Evolutionary conservation across 257 asterid species (phyloP), one percentile per base, ranked within the genome.

Genomic region (Solanum stenotomum): DNA sequence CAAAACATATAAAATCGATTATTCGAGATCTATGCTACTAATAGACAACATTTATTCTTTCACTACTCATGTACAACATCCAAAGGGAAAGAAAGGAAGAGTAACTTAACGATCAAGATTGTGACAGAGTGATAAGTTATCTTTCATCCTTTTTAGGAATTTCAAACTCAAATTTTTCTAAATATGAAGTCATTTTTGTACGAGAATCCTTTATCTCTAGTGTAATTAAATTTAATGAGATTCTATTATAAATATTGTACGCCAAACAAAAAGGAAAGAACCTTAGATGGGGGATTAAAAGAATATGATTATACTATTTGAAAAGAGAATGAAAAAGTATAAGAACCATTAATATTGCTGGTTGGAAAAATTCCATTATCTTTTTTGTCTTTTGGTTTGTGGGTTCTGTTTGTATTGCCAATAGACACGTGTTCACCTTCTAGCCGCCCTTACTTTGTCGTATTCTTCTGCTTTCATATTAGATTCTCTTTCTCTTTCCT

Each of bases 221-320:
- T 9, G 0, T 22, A 0, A 23, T 0, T 3, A 61, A 20, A 61
- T 61, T 3, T 22, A 0, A 22, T 61, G 0, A 0, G 11, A 61
- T 2, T 10, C 10, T 22, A 59, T 22, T 9, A 61, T 23, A 3
- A 72, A 72, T 34, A 61, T 61, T 14, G 0, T 14, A 13, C 0
- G 16, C 0, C 22, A 6, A 68, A 63, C 2, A 12, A 44, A 44
- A 67, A 68, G 5, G 10, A 75, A 75, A 20, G 18, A 13, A 33
- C 20, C 44, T 72, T 35, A 35, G 49, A 10, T 74, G 49, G 18
- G 49, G 27, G 12, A 13, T n/a, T 14, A 78, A 40, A 42, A 25
- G n/a, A 13, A 78, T 14, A 40, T 79, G 67, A 27, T 44, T 25
- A 44, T 38, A 5, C 2, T 42, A 42, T 46, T 79, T 44, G 85